Percentiles rank a stretch among this genome's conserved stretches.
Conservation (phyloP, 1,139 yeast genomes). For the Nakaseomyces delphensis region DNA sequence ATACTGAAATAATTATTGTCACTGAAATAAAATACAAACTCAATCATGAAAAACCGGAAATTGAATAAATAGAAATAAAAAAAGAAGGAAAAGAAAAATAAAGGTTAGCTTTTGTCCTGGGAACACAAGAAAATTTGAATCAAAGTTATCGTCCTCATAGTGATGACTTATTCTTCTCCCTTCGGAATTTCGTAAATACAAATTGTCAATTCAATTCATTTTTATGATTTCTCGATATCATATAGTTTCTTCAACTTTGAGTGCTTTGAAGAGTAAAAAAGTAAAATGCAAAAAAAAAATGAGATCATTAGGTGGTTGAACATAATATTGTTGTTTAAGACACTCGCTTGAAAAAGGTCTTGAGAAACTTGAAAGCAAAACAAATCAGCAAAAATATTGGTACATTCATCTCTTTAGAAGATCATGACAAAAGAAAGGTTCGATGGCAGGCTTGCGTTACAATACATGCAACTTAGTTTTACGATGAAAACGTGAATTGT, state of each 20-base stretch:
- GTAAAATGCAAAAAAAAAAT: neutral
- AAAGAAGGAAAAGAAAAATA: neutral
- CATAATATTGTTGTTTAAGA: neutral
- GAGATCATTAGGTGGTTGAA: neutral
- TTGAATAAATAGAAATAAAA: neutral
- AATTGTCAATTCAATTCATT: too few relatives aligned
- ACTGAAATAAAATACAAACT: conserved; percentile 5
- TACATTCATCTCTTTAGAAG: neutral
- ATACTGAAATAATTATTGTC: conserved; percentile 2
- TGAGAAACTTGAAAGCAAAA: neutral
- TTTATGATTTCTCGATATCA: too few relatives aligned
- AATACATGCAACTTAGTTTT: too few relatives aligned
- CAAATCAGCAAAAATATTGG: neutral
- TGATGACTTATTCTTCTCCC: neutral
- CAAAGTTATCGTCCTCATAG: too few relatives aligned
- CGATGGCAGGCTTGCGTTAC: neutral
- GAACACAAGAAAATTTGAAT: too few relatives aligned
- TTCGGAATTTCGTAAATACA: too few relatives aligned
- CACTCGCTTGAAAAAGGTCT: neutral
- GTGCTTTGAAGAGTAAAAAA: too few relatives aligned
- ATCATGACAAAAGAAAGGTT: neutral
- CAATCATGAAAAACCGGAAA: conserved; percentile 3
- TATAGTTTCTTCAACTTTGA: too few relatives aligned
- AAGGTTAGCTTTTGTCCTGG: neutral
- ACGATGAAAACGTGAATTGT: too few relatives aligned